Conservation (phyloP, 768 basidiomycete genomes). For the Panaeolus papilionaceus region DNA sequence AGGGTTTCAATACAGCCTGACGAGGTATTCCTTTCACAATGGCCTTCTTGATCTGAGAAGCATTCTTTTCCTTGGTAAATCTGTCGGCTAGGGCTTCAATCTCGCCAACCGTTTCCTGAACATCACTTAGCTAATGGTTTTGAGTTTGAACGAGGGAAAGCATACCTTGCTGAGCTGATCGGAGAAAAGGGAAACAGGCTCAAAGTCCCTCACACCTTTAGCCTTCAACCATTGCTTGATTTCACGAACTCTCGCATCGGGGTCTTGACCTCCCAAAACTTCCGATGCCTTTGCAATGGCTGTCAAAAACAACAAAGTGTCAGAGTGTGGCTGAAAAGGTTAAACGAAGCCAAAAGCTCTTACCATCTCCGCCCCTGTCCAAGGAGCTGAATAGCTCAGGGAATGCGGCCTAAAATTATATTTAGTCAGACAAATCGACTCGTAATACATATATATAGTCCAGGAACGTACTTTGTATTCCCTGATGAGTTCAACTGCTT, state of each 20-base stretch:
- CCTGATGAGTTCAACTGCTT: slow-evolving; percentile 77
- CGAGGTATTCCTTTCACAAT: slow-evolving; percentile 94
- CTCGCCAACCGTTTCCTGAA: slow-evolving; percentile 75
- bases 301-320: slow-evolving; percentile 36
- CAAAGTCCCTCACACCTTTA: slow-evolving; percentile 89
- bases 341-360: slow-evolving; percentile 26
- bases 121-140: background rate
- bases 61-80: slow-evolving; percentile 64
- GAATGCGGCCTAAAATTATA: slow-evolving; percentile 61
- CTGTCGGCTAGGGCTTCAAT: slow-evolving; percentile 81
- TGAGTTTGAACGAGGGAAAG: background rate
- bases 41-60: slow-evolving; percentile 81
- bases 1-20: slow-evolving; percentile 91
- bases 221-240: slow-evolving; percentile 86
- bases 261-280: slow-evolving; percentile 58
- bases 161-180: slow-evolving; percentile 89
- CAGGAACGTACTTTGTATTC: slow-evolving; percentile 74
- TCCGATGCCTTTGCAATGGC: slow-evolving; percentile 76
- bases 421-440: background rate
- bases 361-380: slow-evolving; percentile 77
- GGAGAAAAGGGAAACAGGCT: slow-evolving; percentile 90
- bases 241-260: slow-evolving; percentile 76
- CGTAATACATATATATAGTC: background rate
- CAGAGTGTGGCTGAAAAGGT: background rate
- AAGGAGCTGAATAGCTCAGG: slow-evolving; percentile 84